Evolutionary conservation across 169 alveolate genomes (phyloP).

Genomic region (Plasmodium sp.): DNA sequence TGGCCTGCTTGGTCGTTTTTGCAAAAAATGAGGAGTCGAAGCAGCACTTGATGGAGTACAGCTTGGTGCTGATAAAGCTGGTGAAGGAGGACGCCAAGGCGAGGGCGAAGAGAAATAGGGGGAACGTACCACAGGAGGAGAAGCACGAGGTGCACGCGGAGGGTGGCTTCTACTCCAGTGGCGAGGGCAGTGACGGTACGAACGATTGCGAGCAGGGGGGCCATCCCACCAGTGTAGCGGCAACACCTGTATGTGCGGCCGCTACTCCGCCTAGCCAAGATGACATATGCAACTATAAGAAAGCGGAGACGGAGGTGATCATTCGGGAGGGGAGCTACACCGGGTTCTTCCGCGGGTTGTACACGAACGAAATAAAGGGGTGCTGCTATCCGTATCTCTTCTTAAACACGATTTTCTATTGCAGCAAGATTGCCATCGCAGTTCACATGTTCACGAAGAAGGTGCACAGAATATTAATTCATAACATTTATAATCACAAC

Average conservation of each 20-base stretch:
- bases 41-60: slow-evolving; percentile 46
- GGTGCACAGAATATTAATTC: not conserved
- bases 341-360: slow-evolving; percentile 40
- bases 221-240: not conserved
- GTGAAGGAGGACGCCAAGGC: slow-evolving; percentile 21
- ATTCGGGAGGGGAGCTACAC: slow-evolving; percentile 42
- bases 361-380: slow-evolving; percentile 68
- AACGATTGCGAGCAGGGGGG: not conserved
- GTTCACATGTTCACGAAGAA: slow-evolving; percentile 73
- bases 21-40: slow-evolving; percentile 15
- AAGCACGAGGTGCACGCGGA: not conserved
- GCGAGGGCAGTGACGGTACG: not conserved
- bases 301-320: slow-evolving; percentile 9
- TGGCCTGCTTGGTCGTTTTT: slow-evolving; percentile 39
- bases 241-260: not conserved
- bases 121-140: not conserved
- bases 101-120: not conserved
- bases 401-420: slow-evolving; percentile 58
- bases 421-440: slow-evolving; percentile 44
- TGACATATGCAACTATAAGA: slow-evolving; percentile 35
- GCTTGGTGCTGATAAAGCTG: slow-evolving; percentile 37
- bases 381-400: slow-evolving; percentile 61
- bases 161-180: not conserved
- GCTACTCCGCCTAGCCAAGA: not conserved
- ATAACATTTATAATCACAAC: slow-evolving; percentile 16